Conservation (phyloP, 495 filamentous ascomycete species). For the Aspergillus homomorphus region DNA sequence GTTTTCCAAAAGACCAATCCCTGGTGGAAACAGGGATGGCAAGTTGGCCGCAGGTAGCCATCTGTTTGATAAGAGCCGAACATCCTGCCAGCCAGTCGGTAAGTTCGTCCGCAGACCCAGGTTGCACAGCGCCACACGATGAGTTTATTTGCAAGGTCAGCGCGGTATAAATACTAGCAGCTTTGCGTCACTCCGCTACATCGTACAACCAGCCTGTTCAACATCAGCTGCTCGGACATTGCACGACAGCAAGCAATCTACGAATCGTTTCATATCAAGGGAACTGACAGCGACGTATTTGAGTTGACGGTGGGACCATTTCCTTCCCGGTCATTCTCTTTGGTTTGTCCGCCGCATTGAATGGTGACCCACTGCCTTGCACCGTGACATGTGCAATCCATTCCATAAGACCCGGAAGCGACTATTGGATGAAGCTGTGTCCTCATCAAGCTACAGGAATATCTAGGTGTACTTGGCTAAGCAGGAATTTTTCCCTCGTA, state of each 20-base stretch:
- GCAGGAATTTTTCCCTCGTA: conserved; percentile 21
- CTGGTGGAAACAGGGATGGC: background rate
- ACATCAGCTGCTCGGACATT: background rate
- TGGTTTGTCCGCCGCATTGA: conserved; percentile 11
- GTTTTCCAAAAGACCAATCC: conserved; percentile 8
- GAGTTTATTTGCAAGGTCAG: conserved; percentile 2
- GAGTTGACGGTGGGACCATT: conserved; percentile 24
- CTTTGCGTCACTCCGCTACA: conserved; percentile 21
- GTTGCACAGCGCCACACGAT: background rate
- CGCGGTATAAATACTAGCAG: conserved; percentile 14
- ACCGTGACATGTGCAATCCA: conserved; percentile 29
- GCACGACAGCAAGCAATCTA: background rate
- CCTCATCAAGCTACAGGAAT: background rate
- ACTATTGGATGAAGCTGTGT: conserved; percentile 26
- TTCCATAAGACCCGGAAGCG: conserved; percentile 21
- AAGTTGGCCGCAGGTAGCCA: conserved; percentile 14
- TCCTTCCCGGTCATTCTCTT: conserved; percentile 14
- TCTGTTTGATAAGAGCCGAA: conserved; percentile 19
- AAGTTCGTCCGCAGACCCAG: conserved; percentile 22
- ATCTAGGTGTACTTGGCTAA: background rate
- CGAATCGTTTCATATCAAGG: background rate
- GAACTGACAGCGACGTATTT: conserved; percentile 25
- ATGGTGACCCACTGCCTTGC: conserved; percentile 21
- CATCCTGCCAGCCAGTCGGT: conserved; percentile 21
- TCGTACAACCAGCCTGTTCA: conserved; percentile 16